Percentiles rank a stretch among this genome's conserved stretches.
Evolutionary conservation across 1,284 basidiomycete genomes (phyloP).

Genomic region (Cryptococcus sp.): DNA sequence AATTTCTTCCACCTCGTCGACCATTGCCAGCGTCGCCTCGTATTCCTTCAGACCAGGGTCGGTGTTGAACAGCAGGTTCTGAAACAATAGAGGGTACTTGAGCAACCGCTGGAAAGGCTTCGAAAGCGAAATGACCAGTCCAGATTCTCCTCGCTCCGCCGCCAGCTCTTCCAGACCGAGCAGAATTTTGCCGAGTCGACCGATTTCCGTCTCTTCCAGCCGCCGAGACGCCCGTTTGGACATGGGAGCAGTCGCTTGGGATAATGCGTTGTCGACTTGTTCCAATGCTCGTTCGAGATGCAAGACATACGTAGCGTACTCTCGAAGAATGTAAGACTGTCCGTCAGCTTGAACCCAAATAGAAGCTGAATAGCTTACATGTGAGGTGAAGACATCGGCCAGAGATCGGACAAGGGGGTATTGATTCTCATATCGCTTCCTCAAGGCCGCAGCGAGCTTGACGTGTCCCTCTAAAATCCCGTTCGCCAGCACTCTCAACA

Average conservation of each 20-base stretch:
- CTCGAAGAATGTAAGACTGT: conserved; percentile 83
- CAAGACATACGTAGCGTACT: conserved; percentile 85
- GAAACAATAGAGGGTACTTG: conserved; percentile 95
- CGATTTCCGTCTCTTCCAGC: conserved; percentile 60
- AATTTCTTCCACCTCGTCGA: conserved; percentile 91
- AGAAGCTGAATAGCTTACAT: conserved; percentile 55
- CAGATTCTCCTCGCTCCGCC: conserved; percentile 80
- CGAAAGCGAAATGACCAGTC: conserved; percentile 85
- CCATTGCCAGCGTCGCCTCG: conserved; percentile 91
- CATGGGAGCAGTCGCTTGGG: conserved; percentile 5
- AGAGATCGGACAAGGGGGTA: conserved; percentile 84
- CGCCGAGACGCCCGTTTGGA: conserved; percentile 42
- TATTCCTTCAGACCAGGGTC: conserved; percentile 97
- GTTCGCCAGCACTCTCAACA: conserved; percentile 74
- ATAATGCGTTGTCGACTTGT: conserved; percentile 72
- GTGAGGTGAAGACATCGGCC: conserved; percentile 86
- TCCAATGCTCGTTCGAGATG: conserved; percentile 83
- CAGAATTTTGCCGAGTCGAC: conserved; percentile 18
- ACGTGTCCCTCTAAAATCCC: conserved; percentile 82
- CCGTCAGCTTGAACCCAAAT: background rate
- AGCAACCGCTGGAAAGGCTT: conserved; percentile 95
- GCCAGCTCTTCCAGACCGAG: conserved; percentile 69
- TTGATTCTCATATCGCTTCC: conserved; percentile 84
- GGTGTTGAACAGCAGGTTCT: conserved; percentile 90
- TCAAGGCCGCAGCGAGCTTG: conserved; percentile 69